These are phyloP conservation scores for Paramecium tetraurelia DNA, from an alignment of 73 alveolate genomes.

Conservation along the genomic window DNA sequence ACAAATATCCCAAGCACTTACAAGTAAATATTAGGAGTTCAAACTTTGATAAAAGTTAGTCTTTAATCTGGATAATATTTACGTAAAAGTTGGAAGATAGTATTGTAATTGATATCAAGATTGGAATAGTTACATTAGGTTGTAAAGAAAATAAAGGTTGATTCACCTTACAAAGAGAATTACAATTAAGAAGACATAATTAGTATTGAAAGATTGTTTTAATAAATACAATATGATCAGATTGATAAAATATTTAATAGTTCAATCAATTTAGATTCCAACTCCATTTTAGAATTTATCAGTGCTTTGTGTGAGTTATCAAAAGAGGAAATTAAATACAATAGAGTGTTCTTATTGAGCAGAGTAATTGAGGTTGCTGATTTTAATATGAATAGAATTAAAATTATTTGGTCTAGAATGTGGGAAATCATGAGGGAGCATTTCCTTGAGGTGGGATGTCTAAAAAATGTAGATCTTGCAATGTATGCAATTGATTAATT, in stretches of 20 bases:
- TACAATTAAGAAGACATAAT: neutral
- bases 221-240: conserved; percentile 64
- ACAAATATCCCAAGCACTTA: conserved; percentile 60
- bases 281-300: conserved; percentile 83
- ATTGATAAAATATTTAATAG: conserved; percentile 78
- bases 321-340: conserved; percentile 71
- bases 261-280: conserved; percentile 74
- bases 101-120: conserved; percentile 70
- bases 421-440: conserved; percentile 89
- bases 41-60: conserved; percentile 74
- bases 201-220: conserved; percentile 57
- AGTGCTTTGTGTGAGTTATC: conserved; percentile 77
- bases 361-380: conserved; percentile 90
- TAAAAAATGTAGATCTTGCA: conserved; percentile 68
- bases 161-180: neutral
- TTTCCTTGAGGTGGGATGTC: conserved; percentile 79
- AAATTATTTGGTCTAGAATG: conserved; percentile 80
- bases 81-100: conserved; percentile 71
- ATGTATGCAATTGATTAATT: conserved; percentile 81
- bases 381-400: conserved; percentile 78
- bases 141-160: conserved; percentile 25
- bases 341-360: conserved; percentile 78
- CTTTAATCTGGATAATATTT: conserved; percentile 71
- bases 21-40: conserved; percentile 74
- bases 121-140: conserved; percentile 65